phyloP scores from a whole-genome alignment of 108 stramenopile species.

The Cyclotella cryptica region DNA sequence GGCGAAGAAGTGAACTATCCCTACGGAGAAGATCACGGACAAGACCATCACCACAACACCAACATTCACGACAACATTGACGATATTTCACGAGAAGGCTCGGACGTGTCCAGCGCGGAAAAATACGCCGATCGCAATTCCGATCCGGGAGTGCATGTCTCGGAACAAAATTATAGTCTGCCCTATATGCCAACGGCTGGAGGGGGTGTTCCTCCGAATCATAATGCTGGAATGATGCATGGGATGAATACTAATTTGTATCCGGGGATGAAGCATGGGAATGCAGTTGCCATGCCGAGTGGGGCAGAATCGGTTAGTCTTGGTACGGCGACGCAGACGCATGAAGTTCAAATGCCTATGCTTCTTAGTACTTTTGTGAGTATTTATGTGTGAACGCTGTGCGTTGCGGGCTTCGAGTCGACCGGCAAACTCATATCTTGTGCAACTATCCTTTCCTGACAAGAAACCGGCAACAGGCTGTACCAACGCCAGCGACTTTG shows the following conservation, averaged over 20 bases:
- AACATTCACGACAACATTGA: neutral
- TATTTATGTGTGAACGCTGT: neutral
- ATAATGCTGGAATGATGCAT: slow-evolving; percentile 2
- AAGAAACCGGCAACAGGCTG: slow-evolving; percentile 88
- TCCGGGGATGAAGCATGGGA: neutral
- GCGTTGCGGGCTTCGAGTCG: neutral
- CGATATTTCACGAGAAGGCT: slow-evolving; percentile 17
- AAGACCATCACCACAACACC: neutral
- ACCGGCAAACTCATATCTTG: neutral
- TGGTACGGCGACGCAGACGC: slow-evolving; percentile 87
- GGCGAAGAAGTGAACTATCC: slow-evolving; percentile 10
- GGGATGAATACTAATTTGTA: slow-evolving; percentile 20
- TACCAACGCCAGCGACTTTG: slow-evolving; percentile 92
- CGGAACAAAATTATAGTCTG: slow-evolving; percentile 20
- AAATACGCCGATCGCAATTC: slow-evolving; percentile 50
- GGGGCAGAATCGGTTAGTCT: slow-evolving; percentile 59
- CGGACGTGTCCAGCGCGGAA: slow-evolving; percentile 30
- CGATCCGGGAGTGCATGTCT: slow-evolving; percentile 40
- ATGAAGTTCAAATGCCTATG: slow-evolving; percentile 91
- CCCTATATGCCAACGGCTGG: slow-evolving; percentile 5
- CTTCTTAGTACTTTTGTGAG: slow-evolving; percentile 75
- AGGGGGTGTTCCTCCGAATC: neutral
- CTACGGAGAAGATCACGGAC: neutral
- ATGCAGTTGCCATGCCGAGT: neutral
- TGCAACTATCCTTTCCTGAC: neutral